Percentiles rank a stretch among this genome's conserved stretches.
phyloP scores from a whole-genome alignment of 2,329 filamentous ascomycete species.

The Malbranchea cinnamomea region DNA sequence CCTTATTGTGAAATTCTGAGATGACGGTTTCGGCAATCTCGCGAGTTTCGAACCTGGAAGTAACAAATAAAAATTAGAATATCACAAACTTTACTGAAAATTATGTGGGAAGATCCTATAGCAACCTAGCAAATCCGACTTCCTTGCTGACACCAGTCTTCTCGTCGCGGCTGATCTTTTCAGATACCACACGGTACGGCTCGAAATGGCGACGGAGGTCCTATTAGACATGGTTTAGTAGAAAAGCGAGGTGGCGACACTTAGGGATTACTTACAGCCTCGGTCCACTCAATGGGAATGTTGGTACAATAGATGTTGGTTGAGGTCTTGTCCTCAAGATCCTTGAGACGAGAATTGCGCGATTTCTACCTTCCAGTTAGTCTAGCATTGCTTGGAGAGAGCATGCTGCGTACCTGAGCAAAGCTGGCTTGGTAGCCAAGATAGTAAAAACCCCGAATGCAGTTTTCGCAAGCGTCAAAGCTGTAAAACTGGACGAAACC shows the following conservation, averaged over 20 bases:
- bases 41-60: conserved; percentile 65
- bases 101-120: no score
- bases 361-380: conserved; percentile 56
- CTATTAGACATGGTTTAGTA: conserved; percentile 31
- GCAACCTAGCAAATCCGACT: conserved; percentile 91
- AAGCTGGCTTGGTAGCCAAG: conserved; percentile 96
- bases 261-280: conserved; percentile 49
- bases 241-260: conserved; percentile 13
- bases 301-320: conserved; percentile 98
- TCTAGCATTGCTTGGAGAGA: conserved; percentile 12
- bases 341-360: conserved; percentile 95
- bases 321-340: conserved; percentile 73
- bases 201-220: conserved; percentile 51
- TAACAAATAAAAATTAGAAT: conserved; percentile 15
- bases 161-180: conserved; percentile 84
- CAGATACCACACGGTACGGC: conserved; percentile 59
- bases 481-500: conserved; percentile 93
- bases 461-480: conserved; percentile 79
- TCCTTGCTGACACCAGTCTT: conserved; percentile 81
- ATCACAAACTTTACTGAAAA: no score
- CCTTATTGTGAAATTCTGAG: conserved; percentile 65
- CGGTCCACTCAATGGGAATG: conserved; percentile 78
- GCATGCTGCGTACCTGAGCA: conserved; percentile 51
- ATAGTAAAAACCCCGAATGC: conserved; percentile 88
- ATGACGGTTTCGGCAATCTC: conserved; percentile 86